phyloP scores from a whole-genome alignment of 2,329 filamentous ascomycete species.

The Periconia sp. region DNA sequence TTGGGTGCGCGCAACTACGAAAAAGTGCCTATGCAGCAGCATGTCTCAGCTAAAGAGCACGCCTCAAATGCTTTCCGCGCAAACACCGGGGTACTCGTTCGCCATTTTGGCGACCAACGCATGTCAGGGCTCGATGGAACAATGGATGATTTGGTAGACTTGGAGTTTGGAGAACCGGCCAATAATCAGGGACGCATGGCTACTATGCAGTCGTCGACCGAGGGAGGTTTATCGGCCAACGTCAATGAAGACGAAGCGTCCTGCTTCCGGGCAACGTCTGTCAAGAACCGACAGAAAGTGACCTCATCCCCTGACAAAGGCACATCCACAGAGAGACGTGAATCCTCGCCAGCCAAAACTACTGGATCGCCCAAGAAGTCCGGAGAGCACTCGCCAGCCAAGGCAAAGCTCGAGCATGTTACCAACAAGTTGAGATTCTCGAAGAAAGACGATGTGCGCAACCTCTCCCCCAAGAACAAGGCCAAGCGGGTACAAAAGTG shows the following conservation, averaged over 20 bases:
- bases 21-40: conserved; percentile 27
- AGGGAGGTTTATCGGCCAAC: conserved; percentile 12
- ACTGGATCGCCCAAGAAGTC: conserved; percentile 39
- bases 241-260: conserved; percentile 25
- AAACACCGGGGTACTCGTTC: conserved; percentile 11
- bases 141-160: conserved; percentile 41
- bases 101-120: conserved; percentile 26
- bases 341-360: conserved; percentile 27
- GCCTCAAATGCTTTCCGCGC: conserved; percentile 8
- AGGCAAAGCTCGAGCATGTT: conserved; percentile 50
- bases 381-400: conserved; percentile 46
- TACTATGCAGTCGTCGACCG: conserved; percentile 6
- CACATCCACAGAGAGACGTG: conserved; percentile 13
- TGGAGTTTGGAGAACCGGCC: conserved; percentile 23
- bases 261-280: conserved; percentile 32
- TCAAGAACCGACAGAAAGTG: conserved; percentile 36
- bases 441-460: conserved; percentile 39
- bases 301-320: conserved; percentile 25
- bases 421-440: conserved; percentile 48
- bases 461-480: conserved; percentile 42
- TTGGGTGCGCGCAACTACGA: conserved; percentile 21
- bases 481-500: conserved; percentile 38
- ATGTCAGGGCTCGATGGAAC: conserved; percentile 41
- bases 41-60: conserved; percentile 25
- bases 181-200: conserved; percentile 10